Evolutionary conservation across 768 basidiomycete species (phyloP), one percentile per base, ranked within the genome.

Genomic region (Phlebiopsis flavidoalba): DNA sequence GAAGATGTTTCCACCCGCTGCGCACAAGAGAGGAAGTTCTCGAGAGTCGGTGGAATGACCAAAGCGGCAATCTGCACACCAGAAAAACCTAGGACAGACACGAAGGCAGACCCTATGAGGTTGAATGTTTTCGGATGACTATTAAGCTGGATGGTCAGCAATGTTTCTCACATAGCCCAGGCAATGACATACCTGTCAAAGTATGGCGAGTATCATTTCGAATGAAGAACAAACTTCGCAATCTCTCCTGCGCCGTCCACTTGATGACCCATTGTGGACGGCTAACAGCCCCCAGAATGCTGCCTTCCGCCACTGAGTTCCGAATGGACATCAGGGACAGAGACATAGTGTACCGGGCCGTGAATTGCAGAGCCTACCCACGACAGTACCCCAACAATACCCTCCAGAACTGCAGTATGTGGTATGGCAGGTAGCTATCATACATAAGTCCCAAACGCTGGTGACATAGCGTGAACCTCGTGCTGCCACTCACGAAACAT

Each of bases 241-340:
- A 71, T 58, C 57, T 71, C 70, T 1, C 70, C 70, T 10, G 70
- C 70, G 21, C 70, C 70, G 58, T 71, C 70, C n/a, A n/a, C 52
- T 71, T 71, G 59, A 71, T 71, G 60, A 71, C 67, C 70, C 70
- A 71, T 56, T 71, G 70, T n/a, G 26, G 6, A n/a, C 68, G 67
- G 24, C 68, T 68, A 22, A 71, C 70, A 19, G 70, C 70, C 10
- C 70, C 70, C 46, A 71, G 69, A 3, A 71, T 63, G 56, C 68
- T 69, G 57, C 67, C 70, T 53, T 69, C 70, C 12, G 70, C n/a
- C 70, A 21, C 67, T 68, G 26, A 71, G n/a, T 64, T 0, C 70
- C 70, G 17, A n/a, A n/a, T n/a, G n/a, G n/a, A n/a, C n/a, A n/a
- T n/a, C n/a, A n/a, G n/a, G n/a, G n/a, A 71, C 70, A 14, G 70